A percentile compares a stretch with the other conserved stretches of the same genome.
Conservation (phyloP, 2,329 filamentous ascomycete genomes). For the Penicillium decumbens region DNA sequence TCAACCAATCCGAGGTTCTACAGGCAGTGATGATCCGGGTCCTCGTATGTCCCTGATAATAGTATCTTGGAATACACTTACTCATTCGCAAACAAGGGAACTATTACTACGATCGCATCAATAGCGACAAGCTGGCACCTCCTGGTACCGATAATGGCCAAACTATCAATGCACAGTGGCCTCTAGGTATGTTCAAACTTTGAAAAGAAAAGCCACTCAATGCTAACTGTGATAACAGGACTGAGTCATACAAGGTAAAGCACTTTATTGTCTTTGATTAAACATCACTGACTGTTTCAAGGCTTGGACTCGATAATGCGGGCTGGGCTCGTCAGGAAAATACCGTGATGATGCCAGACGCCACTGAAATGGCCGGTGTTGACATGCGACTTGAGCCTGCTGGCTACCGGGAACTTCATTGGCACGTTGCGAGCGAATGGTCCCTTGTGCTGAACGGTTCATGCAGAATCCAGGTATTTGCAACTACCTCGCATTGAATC, state of each 20-base stretch:
- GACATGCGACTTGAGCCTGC: constrained; percentile 56
- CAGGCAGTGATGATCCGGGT: constrained; percentile 51
- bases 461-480: constrained; percentile 32
- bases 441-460: constrained; percentile 39
- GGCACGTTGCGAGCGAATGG: constrained; percentile 41
- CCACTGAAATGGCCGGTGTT: constrained; percentile 54
- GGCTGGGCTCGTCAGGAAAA: constrained; percentile 57
- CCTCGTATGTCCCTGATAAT: constrained; percentile 36
- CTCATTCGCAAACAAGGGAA: constrained; percentile 32
- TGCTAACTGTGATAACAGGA: constrained; percentile 18
- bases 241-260: constrained; percentile 46
- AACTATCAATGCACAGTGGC: constrained; percentile 49
- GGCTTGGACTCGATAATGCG: constrained; percentile 42
- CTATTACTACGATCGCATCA: constrained; percentile 50
- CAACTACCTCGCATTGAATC: not conserved
- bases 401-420: constrained; percentile 61
- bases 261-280: not conserved
- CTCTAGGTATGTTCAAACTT: constrained; percentile 40
- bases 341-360: constrained; percentile 46
- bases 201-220: too few relatives aligned
- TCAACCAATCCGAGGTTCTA: constrained; percentile 53
- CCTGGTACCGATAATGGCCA: constrained; percentile 49
- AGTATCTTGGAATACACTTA: too few relatives aligned
- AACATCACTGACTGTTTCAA: constrained; percentile 4
- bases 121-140: constrained; percentile 53